Conservation (phyloP, 495 filamentous ascomycete genomes). For the Apiosordaria backusii region DNA sequence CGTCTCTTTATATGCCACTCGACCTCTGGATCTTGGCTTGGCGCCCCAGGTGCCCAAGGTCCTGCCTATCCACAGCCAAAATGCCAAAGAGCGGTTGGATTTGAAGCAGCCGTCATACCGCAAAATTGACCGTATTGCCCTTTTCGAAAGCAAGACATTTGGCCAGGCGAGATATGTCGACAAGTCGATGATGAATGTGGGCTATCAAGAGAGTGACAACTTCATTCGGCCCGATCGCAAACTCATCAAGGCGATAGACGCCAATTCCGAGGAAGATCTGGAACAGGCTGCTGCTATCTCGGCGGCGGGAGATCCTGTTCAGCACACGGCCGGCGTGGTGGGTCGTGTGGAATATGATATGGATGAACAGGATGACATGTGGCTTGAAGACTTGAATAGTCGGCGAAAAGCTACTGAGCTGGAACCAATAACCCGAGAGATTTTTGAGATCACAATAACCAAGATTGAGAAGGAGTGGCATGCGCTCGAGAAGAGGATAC, state of each 20-base stretch:
- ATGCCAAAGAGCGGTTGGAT: slow-evolving; percentile 57
- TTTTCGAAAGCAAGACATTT: slow-evolving; percentile 55
- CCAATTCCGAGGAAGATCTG: slow-evolving; percentile 76
- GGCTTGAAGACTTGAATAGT: slow-evolving; percentile 80
- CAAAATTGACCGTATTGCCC: slow-evolving; percentile 50
- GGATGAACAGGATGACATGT: slow-evolving; percentile 98
- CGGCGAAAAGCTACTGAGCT: slow-evolving; percentile 67
- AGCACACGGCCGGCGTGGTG: slow-evolving; percentile 42
- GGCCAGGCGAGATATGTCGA: slow-evolving; percentile 66
- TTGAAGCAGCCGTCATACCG: slow-evolving; percentile 57
- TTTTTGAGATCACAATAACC: slow-evolving; percentile 97
- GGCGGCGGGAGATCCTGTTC: slow-evolving; percentile 56
- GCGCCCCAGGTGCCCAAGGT: slow-evolving; percentile 46
- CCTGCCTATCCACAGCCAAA: slow-evolving; percentile 52
- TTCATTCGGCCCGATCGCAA: slow-evolving; percentile 72
- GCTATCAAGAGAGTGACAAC: slow-evolving; percentile 90
- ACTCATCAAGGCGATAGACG: slow-evolving; percentile 72
- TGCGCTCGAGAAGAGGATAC: slow-evolving; percentile 90
- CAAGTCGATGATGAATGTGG: slow-evolving; percentile 86
- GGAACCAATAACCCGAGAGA: slow-evolving; percentile 79
- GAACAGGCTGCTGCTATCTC: slow-evolving; percentile 59
- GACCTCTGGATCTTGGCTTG: slow-evolving; percentile 35
- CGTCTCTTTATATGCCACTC: slow-evolving; percentile 45
- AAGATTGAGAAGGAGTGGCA: slow-evolving; percentile 99
- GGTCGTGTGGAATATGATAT: slow-evolving; percentile 97